Base-by-base conservation (phyloP, 2,329 filamentous ascomycete species). In the Phaeosphaeriaceae sp. region DNA sequence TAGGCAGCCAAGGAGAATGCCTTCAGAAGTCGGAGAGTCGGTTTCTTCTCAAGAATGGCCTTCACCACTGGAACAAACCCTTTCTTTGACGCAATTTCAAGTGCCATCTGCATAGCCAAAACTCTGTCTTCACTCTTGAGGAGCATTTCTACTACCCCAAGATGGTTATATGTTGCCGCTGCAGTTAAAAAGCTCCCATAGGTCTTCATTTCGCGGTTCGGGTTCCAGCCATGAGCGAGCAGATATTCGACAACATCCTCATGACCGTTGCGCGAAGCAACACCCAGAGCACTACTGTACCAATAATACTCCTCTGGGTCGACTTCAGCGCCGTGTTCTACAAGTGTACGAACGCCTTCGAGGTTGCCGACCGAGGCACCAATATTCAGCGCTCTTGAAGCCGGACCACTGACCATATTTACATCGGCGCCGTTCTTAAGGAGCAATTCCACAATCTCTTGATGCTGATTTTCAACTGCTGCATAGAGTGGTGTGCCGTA, bases 151-250 rank as follows among this genome's bases (percentile, higher is more conserved):
- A 64, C 53, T 2, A 63, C 54, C 6, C 54, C 54, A 6, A 55
- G 13, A 34, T 66, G 61, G 20, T 62, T 60, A 34, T 64, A 66
- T 17, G 59, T 61, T 13, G 62, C 57, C 11, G 61, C 62, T 5
- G 55, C 56, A 6, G 52, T 61, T 8, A 65, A 18, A 12, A 61
- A 59, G 16, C 49, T 56, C 17, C 54, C 50, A 34, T 65, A 65
- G 0, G 54, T 65, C 15, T 58, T 53, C 46, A 65, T 63, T 5
- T 21, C 12, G 11, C 54, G 58, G 21, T 28, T 52, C 1, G 50
- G 47, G 23, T 39, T 62, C 60, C 60, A 65, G 2, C 50, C 52
- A 34, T 53, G 46, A 11, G 50, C 52, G 2, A 65, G 47, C 12
- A 65, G 41, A 33, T 59, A 41, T 20, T 54, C 57, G 15, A 56